A percentile compares a stretch with the other conserved stretches of the same genome.
Conservation (phyloP, 768 basidiomycete species). For the Coprinellus micaceus region DNA sequence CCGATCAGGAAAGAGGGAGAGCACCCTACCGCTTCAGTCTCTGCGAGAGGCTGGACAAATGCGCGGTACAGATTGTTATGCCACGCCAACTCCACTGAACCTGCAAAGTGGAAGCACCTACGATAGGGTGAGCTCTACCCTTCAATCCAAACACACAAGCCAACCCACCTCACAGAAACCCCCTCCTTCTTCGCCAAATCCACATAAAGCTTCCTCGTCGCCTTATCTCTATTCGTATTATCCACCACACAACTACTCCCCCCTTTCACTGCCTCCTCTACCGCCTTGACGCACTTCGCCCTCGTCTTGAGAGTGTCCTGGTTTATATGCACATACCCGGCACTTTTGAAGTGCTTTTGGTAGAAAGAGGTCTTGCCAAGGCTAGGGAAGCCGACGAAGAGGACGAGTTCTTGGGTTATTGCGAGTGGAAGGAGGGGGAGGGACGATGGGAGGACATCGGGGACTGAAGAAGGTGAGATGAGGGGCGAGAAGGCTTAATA, state of each 20-base stretch:
- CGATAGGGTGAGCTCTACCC: background rate
- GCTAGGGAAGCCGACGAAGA: conserved; percentile 53
- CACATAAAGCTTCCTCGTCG: conserved; percentile 70
- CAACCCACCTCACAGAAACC: conserved; percentile 63
- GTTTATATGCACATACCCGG: conserved; percentile 79
- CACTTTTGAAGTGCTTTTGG: conserved; percentile 58
- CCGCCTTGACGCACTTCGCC: conserved; percentile 67
- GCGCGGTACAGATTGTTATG: conserved; percentile 93
- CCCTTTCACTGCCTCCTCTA: conserved; percentile 48
- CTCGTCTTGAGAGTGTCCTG: conserved; percentile 80
- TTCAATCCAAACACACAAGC: too few species aligned
- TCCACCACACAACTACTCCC: conserved; percentile 79
- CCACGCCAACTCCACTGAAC: conserved; percentile 78
- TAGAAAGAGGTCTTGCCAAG: conserved; percentile 85
- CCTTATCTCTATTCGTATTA: conserved; percentile 82
- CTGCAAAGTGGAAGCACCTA: conserved; percentile 71
- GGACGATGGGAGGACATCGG: conserved; percentile 47
- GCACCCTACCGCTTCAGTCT: conserved; percentile 41
- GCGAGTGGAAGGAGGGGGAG: conserved; percentile 44
- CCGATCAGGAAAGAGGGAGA: too few species aligned
- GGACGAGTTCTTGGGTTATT: conserved; percentile 37
- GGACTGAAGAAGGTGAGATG: conserved; percentile 33
- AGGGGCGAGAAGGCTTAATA: background rate
- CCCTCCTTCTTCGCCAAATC: conserved; percentile 55
- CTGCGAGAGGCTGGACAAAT: conserved; percentile 50